Percentiles rank a stretch among this genome's conserved stretches.
Evolutionary conservation across 129 eudicot genomes (phyloP).

Genomic region (Helichrysum umbraculigerum): DNA sequence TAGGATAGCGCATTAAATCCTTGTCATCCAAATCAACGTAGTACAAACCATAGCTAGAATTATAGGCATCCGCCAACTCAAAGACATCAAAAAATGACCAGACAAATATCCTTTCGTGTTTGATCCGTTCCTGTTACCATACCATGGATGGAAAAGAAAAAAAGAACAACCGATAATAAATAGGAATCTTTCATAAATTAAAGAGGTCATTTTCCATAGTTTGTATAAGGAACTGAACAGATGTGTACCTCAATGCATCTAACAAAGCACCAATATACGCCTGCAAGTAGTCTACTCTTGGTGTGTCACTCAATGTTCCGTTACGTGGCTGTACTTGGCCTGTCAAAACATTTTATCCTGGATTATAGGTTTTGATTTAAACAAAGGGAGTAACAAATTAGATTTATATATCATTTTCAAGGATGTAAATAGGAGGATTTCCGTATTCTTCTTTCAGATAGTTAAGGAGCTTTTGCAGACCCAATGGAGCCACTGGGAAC

Average conservation of each 20-base stretch:
- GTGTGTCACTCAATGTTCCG: slow-evolving; percentile 52
- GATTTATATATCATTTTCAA: slow-evolving; percentile 65
- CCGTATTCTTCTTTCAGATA: slow-evolving; percentile 59
- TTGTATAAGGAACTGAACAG: background rate
- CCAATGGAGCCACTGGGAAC: no score
- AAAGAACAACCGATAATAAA: no score
- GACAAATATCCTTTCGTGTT: slow-evolving; percentile 45
- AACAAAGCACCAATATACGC: slow-evolving; percentile 60
- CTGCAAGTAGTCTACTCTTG: slow-evolving; percentile 56
- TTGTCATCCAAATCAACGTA: slow-evolving; percentile 49
- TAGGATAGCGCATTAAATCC: slow-evolving; percentile 46
- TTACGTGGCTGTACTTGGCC: slow-evolving; percentile 47
- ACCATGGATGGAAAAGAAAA: background rate
- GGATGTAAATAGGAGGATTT: slow-evolving; percentile 76
- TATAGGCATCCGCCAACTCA: slow-evolving; percentile 36
- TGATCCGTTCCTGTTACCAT: slow-evolving; percentile 50
- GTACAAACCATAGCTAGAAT: slow-evolving; percentile 40
- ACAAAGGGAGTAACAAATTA: background rate
- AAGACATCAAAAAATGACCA: slow-evolving; percentile 53
- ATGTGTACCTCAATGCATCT: slow-evolving; percentile 59
- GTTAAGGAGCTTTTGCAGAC: slow-evolving; percentile 28
- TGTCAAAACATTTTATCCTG: slow-evolving; percentile 17
- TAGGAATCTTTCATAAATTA: no score
- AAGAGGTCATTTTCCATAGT: no score
- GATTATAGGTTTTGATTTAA: no score